A percentile compares a stretch with the other conserved stretches of the same genome.
These are phyloP conservation scores for Trichoderma pleuroti DNA, from an alignment of 2,329 filamentous ascomycete genomes.

Conservation along the genomic window DNA sequence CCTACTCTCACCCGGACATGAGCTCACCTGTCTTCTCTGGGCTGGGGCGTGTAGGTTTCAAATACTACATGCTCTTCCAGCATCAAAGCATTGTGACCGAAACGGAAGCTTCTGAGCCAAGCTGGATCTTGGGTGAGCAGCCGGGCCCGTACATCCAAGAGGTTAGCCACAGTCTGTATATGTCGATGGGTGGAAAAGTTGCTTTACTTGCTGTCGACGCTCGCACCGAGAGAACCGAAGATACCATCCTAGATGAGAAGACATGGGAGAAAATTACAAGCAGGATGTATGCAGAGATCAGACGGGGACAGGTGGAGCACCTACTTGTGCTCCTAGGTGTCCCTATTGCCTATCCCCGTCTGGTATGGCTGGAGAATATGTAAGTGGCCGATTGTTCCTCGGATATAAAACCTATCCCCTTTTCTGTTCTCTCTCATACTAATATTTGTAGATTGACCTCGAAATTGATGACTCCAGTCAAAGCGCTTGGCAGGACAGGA, in stretches of 20 bases:
- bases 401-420: no score
- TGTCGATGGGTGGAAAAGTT: constrained; percentile 74
- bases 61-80: constrained; percentile 98
- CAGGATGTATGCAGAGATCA: constrained; percentile 75
- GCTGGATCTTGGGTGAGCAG: constrained; percentile 77
- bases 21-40: constrained; percentile 84
- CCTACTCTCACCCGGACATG: constrained; percentile 91
- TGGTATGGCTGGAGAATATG: constrained; percentile 69
- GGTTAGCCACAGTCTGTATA: constrained; percentile 77
- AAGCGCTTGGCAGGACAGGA: constrained; percentile 79
- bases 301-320: constrained; percentile 82
- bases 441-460: constrained; percentile 64
- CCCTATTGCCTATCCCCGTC: constrained; percentile 74
- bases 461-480: constrained; percentile 80
- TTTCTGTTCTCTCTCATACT: constrained; percentile 29
- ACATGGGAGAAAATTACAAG: constrained; percentile 88
- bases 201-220: constrained; percentile 86
- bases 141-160: constrained; percentile 91
- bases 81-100: constrained; percentile 85
- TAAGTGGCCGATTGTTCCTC: constrained; percentile 37
- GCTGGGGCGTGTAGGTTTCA: constrained; percentile 87
- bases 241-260: constrained; percentile 74
- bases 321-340: constrained; percentile 83
- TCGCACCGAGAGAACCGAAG: constrained; percentile 81
- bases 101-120: constrained; percentile 78